Base-by-base conservation (phyloP, 2,329 filamentous ascomycete genomes). In the Domatiomyces globalis region DNA sequence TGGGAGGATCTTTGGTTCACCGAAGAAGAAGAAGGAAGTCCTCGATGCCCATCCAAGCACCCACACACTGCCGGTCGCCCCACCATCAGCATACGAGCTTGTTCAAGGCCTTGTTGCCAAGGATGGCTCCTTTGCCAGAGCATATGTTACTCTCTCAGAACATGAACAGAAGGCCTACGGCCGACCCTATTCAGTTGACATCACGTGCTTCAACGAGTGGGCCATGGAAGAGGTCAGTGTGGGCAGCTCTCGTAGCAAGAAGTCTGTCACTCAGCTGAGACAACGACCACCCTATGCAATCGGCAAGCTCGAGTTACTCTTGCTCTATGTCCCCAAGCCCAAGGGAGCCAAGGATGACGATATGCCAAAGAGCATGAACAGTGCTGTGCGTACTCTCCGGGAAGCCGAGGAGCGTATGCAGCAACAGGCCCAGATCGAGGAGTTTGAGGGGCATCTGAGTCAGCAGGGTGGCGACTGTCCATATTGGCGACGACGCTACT, bases 361-460 rank as follows among this genome's bases (percentile, higher is more conserved):
- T 60, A 95, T 98, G 87, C 92, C 92, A 50, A 96, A 96, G 81
- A 95, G 89, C 73, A 95, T 98, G 89, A 94, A 92, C 68, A 85
- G 87, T 44, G 95, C 88, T 67, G 85, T 96, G 60, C 80, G 92
- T 17, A 92, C 96, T 71, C 81, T 98, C 70, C 87, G 85, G 68
- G 87, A 90, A 49, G 88, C 90, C 1, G 88, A 95, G 66, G 76
- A 83, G 47, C 81, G 84, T 56, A 84, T 81, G 61, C 54, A 56
- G n/a, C 56, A 59, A 42, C 57, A 59, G 51, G 54, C 52, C n/a
- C 54, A 52, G 25, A 57, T 61, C 50, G 54, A 58, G 25, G 49
- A 52, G 9, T 94, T 80, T 75, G 90, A 98, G 67, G 90, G 92
- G 27, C 82, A 85, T 63, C 73, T 98, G 54, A 95, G 89, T 66